Base-by-base conservation (phyloP, 2,329 filamentous ascomycete genomes). In the Sclerotinia nivalis region DNA sequence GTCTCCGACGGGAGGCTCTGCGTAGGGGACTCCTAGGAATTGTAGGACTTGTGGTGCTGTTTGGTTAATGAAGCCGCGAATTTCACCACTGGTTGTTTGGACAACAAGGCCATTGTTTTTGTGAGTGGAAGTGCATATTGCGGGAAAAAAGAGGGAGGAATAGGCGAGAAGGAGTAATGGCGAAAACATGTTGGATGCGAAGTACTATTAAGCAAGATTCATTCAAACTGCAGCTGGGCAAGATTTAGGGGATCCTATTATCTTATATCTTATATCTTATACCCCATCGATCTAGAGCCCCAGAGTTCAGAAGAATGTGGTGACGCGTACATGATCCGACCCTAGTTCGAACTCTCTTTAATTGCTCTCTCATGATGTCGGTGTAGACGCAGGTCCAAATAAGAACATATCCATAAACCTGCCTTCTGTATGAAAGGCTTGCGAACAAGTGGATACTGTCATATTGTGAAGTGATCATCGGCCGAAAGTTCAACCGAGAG, bases 1-100 rank as follows among this genome's bases (percentile, higher is more conserved):
- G 12, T 79, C 72, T 1, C 79, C 80, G 15, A 77, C 70, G 25
- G 81, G 80, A 9, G 79, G 77, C 47, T 79, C 73, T 1, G 80
- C 80, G 69, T 80, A 82, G 4, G 79, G 80, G 43, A 83, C 77
- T 13, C 80, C 79, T 15, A 81, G 75, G 68, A 82, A 83, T 61
- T 74, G 72, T n/a, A 67, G 62, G 25, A 76, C 75, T 37, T 70
- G 49, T 25, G 74, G 74, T 28, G 64, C 40, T 1, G 73, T 73
- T 7, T 68, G 60, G 31, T 73, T 73, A 47, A 72, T 69, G 5
- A 73, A 28, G n/a, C 72, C 70, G 49, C 70, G 67, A 22, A 73
- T 49, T 45, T 64, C 49, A 31, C 72, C 72, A 47, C 70, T 71
- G 34, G 69, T 70, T 20, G 72, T 74, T 47, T 73, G 43, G 28